phyloP scores from a whole-genome alignment of 2,329 filamentous ascomycete species.

The Arthrobotrys sinensis region DNA sequence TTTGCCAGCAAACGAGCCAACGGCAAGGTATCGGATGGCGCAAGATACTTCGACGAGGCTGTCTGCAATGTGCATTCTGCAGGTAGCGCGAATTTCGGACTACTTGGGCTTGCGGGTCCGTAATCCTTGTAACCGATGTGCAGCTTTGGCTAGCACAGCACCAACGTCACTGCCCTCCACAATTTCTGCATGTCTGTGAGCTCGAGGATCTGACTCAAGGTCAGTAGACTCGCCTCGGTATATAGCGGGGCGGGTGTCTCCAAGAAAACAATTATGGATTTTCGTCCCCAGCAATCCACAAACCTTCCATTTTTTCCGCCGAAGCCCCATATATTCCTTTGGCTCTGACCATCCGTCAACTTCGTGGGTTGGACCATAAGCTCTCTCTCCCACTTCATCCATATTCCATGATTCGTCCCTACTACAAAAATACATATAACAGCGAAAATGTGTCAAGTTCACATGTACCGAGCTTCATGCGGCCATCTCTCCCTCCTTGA shows the following conservation, averaged over 20 bases:
- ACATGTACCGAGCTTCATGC: constrained; percentile 59
- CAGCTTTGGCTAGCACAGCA: constrained; percentile 58
- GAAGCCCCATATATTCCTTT: constrained; percentile 3
- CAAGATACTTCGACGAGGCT: constrained; percentile 42
- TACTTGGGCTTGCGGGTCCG: constrained; percentile 37
- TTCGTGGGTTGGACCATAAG: neutral
- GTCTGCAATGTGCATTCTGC: constrained; percentile 38
- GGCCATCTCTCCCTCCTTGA: constrained; percentile 53
- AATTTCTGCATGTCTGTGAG: constrained; percentile 30
- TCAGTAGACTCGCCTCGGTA: constrained; percentile 52
- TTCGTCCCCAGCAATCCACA: neutral
- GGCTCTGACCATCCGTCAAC: constrained; percentile 5
- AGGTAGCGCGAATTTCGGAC: constrained; percentile 55
- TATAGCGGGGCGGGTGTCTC: constrained; percentile 51
- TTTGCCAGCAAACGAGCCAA: constrained; percentile 52
- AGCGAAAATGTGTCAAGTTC: constrained; percentile 54
- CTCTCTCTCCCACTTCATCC: neutral
- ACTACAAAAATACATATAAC: neutral
- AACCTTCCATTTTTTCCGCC: neutral
- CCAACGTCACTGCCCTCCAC: constrained; percentile 57
- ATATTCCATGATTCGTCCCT: constrained; percentile 19
- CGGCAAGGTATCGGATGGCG: constrained; percentile 41
- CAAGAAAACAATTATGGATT: constrained; percentile 8
- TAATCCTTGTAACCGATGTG: constrained; percentile 50
- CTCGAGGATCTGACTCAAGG: constrained; percentile 56